Percentiles rank a stretch among this genome's conserved stretches.
These are phyloP conservation scores for Cucumis cinereus DNA, from an alignment of 306 rosid species.

Conservation along the genomic window DNA sequence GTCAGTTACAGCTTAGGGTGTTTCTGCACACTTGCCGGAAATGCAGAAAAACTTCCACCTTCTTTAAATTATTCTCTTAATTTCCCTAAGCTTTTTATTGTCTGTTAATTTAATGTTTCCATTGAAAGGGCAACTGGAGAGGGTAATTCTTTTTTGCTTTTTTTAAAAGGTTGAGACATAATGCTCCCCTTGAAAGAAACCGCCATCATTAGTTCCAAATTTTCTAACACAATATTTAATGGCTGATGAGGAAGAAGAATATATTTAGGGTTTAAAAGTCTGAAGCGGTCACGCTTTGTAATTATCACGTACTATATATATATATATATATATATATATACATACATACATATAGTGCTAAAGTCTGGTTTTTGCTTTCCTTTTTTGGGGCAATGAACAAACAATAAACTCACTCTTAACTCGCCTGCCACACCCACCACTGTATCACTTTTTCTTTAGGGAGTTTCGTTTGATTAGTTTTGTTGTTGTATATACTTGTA, in stretches of 20 bases:
- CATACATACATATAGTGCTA: neutral
- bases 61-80: neutral
- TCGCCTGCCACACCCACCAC: neutral
- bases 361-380: slow-evolving; percentile 14
- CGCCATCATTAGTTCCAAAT: slow-evolving; percentile 32
- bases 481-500: too few species aligned
- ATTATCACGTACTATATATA: neutral
- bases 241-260: neutral
- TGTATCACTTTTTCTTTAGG: neutral
- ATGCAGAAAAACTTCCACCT: neutral
- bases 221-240: neutral
- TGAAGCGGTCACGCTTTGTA: slow-evolving; percentile 14
- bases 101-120: neutral
- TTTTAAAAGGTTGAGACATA: neutral
- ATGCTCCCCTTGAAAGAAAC: slow-evolving; percentile 31
- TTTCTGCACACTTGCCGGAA: neutral
- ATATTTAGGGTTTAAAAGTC: neutral
- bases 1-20: neutral
- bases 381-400: slow-evolving; percentile 6
- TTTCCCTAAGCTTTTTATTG: neutral
- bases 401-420: slow-evolving; percentile 3
- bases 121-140: neutral
- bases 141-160: neutral
- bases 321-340: neutral
- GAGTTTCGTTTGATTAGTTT: too few species aligned